Base-by-base conservation (phyloP, 768 basidiomycete species). In the Lactarius trivialis region DNA sequence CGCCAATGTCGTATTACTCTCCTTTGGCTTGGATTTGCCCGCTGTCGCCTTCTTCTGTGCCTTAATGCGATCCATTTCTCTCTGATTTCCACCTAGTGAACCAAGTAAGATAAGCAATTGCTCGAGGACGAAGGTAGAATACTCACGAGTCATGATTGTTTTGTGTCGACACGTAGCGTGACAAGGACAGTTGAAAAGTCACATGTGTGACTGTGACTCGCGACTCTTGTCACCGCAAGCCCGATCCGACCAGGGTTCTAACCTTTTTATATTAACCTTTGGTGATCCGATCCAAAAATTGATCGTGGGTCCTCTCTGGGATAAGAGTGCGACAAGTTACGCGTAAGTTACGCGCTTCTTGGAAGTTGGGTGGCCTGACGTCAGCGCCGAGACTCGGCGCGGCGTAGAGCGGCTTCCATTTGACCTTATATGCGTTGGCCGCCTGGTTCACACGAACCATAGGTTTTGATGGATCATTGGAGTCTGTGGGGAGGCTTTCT, bases 11-110 rank as follows among this genome's bases (percentile, higher is more conserved):
- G 77, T 64, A 12, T 80, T 83, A 68, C 86, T 88, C 73, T 90
- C 88, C 74, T 90, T 91, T 41, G 83, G 72, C 74, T 88, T 88
- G 21, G 72, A 69, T 73, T 85, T 86, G 56, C 74, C 74, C 15
- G 76, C 74, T 1, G 80, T 80, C 15, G 76, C 73, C 74, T 89
- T 91, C 77, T 92, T 92, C 76, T 84, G 83, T 15, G 87, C 84
- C 71, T 83, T 85, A 24, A 75, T 73, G 66, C 90, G 88, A 73
- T 87, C 90, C 73, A 75, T 79, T 7, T 92, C 90, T 56, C 90
- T 82, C 73, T 91, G 89, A 71, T 92, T 90, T 68, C 90, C 90
- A 69, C 90, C 90, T 91, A 68, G 48, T 30, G 30, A 17, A 41
- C 24, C 21, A 15, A 30, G 19, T 28, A 52, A 43, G 45, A n/a